phyloP scores from a whole-genome alignment of 2,329 filamentous ascomycete genomes.

The Teratosphaeria pseudoeucalypti region DNA sequence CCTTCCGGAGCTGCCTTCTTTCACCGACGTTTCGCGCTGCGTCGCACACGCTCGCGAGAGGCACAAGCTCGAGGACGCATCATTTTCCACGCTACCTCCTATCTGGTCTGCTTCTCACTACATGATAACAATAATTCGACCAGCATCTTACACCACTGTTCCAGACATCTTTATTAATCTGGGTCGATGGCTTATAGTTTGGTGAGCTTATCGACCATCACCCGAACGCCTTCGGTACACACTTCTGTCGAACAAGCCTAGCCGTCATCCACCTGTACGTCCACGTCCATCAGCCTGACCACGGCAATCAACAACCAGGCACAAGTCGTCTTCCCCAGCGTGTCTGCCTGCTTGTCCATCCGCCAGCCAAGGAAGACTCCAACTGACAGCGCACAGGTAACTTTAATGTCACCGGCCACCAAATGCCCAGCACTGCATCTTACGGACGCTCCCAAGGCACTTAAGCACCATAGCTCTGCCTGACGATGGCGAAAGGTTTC shows the following conservation, averaged over 20 bases:
- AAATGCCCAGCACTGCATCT: not conserved
- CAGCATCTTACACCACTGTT: not conserved
- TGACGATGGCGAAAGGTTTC: constrained; percentile 23
- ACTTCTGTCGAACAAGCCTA: not conserved
- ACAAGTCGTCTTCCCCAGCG: not conserved
- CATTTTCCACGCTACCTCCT: not conserved
- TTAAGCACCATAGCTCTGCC: not conserved
- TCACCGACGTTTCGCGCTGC: not conserved
- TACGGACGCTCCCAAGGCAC: not conserved
- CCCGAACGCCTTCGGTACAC: constrained; percentile 2
- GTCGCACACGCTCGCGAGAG: not conserved
- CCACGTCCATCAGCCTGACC: not conserved
- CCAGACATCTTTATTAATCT: not conserved
- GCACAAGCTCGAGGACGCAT: not conserved
- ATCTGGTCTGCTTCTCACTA: not conserved
- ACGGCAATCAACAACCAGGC: not conserved
- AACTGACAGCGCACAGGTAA: not conserved
- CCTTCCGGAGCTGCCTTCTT: not conserved
- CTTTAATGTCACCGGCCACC: not conserved
- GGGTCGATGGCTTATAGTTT: not conserved
- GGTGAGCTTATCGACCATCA: not conserved
- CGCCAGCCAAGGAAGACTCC: not conserved
- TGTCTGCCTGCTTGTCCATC: not conserved
- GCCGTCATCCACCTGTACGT: constrained; percentile 3
- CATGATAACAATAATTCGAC: not conserved